Evolutionary conservation across 2,329 filamentous ascomycete species (phyloP).

Genomic region (Penicillium janthinellum): DNA sequence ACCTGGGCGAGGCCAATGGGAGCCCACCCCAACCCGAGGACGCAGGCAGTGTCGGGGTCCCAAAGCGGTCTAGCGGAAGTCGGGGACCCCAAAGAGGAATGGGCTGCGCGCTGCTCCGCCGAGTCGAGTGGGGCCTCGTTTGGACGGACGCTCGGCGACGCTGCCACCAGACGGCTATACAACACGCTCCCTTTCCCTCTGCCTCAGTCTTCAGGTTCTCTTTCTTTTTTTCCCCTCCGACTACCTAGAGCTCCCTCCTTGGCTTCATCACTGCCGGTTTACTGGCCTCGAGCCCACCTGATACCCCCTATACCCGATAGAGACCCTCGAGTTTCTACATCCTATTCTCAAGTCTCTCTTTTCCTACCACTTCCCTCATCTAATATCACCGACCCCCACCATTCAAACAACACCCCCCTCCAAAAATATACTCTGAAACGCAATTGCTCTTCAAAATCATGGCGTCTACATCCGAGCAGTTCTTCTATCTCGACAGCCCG

Average conservation of each 20-base stretch:
- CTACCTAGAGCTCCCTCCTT: constrained; percentile 4
- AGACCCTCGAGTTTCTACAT: not conserved
- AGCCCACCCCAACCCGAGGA: constrained; percentile 5
- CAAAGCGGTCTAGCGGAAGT: constrained; percentile 30
- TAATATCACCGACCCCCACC: not conserved
- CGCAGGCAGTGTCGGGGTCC: constrained; percentile 26
- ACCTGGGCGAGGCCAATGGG: not conserved
- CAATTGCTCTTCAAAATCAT: constrained; percentile 18
- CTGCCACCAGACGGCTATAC: constrained; percentile 5
- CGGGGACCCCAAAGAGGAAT: constrained; percentile 33
- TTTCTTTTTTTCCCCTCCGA: constrained; percentile 17
- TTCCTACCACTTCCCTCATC: not conserved
- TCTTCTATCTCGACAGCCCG: constrained; percentile 28
- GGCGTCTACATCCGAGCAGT: constrained; percentile 31
- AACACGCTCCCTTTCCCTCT: constrained; percentile 1
- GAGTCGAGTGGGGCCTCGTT: not conserved
- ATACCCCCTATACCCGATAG: not conserved
- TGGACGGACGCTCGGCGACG: not conserved
- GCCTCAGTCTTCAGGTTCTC: constrained; percentile 26
- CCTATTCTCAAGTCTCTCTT: not conserved
- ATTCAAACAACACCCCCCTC: not conserved
- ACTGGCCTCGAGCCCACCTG: not conserved
- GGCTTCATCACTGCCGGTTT: constrained; percentile 3
- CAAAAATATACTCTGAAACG: not conserved
- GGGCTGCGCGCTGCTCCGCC: constrained; percentile 7